Percentiles rank a stretch among this genome's conserved stretches.
phyloP scores from a whole-genome alignment of 1,284 basidiomycete genomes.

The Irpex sp. region DNA sequence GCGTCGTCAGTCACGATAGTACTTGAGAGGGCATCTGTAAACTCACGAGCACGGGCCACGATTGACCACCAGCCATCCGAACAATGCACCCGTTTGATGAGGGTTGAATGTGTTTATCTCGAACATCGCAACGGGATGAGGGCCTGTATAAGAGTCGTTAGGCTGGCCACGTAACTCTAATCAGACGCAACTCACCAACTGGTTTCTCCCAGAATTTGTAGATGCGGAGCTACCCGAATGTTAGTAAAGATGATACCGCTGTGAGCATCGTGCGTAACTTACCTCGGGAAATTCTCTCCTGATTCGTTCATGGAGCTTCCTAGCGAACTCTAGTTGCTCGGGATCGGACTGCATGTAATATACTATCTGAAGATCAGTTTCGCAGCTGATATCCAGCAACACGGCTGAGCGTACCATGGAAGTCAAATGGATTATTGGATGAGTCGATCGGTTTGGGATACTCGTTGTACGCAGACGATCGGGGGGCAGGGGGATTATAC shows the following conservation, averaged over 20 bases:
- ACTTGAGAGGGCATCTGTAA: not conserved
- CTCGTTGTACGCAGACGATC: conserved; percentile 46
- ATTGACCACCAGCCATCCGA: conserved; percentile 62
- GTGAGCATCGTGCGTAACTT: conserved; percentile 35
- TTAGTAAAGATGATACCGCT: not conserved
- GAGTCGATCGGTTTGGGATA: conserved; percentile 53
- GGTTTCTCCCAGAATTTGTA: conserved; percentile 64
- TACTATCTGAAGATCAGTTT: conserved; percentile 34
- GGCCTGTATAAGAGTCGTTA: conserved; percentile 34
- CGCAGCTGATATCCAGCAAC: not conserved
- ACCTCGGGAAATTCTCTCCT: conserved; percentile 71
- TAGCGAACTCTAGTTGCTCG: conserved; percentile 46
- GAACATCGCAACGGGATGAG: conserved; percentile 67
- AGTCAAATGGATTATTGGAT: conserved; percentile 61
- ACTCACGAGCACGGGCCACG: conserved; percentile 66
- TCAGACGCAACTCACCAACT: conserved; percentile 39
- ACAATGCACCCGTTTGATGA: conserved; percentile 61
- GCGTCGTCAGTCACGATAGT: not conserved
- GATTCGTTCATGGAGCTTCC: conserved; percentile 62
- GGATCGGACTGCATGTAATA: conserved; percentile 58
- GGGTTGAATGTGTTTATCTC: conserved; percentile 67
- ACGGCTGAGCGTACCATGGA: conserved; percentile 34
- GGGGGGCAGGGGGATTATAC: conserved; percentile 41
- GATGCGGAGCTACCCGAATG: conserved; percentile 48
- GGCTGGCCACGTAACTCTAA: not conserved